Evolutionary conservation across 108 stramenopile species (phyloP).

Genomic region (Chaetoceros tenuissimus): DNA sequence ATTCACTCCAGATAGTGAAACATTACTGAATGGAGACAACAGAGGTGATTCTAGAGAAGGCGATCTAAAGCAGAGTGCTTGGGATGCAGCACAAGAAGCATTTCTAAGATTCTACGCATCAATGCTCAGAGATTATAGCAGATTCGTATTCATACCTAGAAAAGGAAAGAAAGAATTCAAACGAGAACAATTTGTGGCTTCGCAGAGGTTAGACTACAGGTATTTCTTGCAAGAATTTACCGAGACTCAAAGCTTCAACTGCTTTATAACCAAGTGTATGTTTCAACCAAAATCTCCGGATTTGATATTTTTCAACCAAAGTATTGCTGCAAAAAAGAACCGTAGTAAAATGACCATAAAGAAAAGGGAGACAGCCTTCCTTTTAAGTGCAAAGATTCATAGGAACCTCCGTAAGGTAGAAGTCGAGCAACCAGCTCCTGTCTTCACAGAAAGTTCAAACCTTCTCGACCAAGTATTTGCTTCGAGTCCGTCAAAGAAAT

Average conservation of each 20-base stretch:
- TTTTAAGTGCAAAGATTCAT: slow-evolving; percentile 71
- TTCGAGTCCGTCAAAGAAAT: slow-evolving; percentile 24
- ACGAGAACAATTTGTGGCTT: slow-evolving; percentile 43
- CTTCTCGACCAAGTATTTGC: slow-evolving; percentile 1
- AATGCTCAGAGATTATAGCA: slow-evolving; percentile 74
- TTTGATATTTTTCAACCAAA: slow-evolving; percentile 83
- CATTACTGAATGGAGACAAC: slow-evolving; percentile 14
- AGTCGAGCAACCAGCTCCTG: slow-evolving; percentile 47
- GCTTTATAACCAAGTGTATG: slow-evolving; percentile 76
- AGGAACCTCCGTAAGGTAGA: slow-evolving; percentile 61
- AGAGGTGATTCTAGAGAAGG: slow-evolving; percentile 20
- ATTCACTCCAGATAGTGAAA: slow-evolving; percentile 54
- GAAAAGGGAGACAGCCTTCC: slow-evolving; percentile 71
- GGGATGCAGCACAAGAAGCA: slow-evolving; percentile 86
- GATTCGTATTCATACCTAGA: slow-evolving; percentile 37
- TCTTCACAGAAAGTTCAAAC: slow-evolving; percentile 2
- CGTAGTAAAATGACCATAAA: slow-evolving; percentile 56
- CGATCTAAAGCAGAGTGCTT: slow-evolving; percentile 43
- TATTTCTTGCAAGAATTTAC: slow-evolving; percentile 61
- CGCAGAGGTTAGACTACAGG: slow-evolving; percentile 54
- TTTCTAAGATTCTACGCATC: slow-evolving; percentile 84
- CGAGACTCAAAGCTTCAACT: slow-evolving; percentile 80
- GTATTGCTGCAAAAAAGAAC: slow-evolving; percentile 80
- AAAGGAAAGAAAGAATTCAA: slow-evolving; percentile 21
- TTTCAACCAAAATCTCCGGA: slow-evolving; percentile 77